phyloP scores from a whole-genome alignment of 1,284 basidiomycete species.

The Schizophyllum commune region DNA sequence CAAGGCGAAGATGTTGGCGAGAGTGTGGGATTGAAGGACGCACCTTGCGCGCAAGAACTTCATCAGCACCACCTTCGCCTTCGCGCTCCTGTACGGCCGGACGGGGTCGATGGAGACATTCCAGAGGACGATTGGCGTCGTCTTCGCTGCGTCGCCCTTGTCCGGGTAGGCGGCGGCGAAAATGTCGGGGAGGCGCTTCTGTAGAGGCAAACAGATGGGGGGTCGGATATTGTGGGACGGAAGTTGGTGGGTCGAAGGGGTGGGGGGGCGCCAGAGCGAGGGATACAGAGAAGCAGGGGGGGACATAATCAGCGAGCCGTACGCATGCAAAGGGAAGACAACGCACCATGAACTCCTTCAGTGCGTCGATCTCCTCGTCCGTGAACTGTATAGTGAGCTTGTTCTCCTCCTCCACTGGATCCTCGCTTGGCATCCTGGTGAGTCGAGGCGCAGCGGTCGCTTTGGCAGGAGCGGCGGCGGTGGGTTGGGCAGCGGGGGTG shows the following conservation, averaged over 20 bases:
- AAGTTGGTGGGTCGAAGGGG: not conserved
- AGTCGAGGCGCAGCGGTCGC: not conserved
- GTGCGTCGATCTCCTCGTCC: constrained; percentile 55
- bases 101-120: constrained; percentile 56
- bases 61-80: constrained; percentile 64
- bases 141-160: constrained; percentile 35
- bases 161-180: constrained; percentile 52
- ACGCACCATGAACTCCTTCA: constrained; percentile 59
- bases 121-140: constrained; percentile 55
- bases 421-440: not conserved
- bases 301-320: not conserved
- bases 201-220: not conserved
- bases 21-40: constrained; percentile 6
- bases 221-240: not conserved
- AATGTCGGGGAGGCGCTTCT: constrained; percentile 52
- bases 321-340: not conserved
- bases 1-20: not conserved
- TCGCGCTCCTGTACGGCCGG: constrained; percentile 41
- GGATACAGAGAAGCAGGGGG: too few relatives aligned
- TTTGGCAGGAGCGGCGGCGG: too few relatives aligned
- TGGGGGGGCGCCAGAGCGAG: too few relatives aligned
- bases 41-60: constrained; percentile 74
- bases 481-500: too few relatives aligned
- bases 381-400: constrained; percentile 62
- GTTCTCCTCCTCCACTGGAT: constrained; percentile 34